Evolutionary conservation across 2,329 filamentous ascomycete genomes (phyloP).

Genomic region (Dryadomyces quercivorus): DNA sequence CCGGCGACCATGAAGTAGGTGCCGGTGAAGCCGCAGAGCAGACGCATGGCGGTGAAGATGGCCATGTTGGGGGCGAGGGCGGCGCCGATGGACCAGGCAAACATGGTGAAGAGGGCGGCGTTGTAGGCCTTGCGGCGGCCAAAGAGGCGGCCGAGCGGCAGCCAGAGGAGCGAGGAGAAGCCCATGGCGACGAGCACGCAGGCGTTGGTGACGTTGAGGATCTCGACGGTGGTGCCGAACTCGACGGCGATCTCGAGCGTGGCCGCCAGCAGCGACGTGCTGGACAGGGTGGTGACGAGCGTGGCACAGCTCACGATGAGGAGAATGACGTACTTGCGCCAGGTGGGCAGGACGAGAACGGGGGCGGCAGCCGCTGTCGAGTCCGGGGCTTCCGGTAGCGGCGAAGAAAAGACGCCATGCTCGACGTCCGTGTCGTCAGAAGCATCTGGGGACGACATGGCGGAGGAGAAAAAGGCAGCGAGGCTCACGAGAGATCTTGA

Average conservation of each 20-base stretch:
- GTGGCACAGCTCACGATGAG: conserved; percentile 14
- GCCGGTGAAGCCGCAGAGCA: conserved; percentile 63
- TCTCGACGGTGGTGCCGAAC: conserved; percentile 51
- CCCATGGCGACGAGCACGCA: conserved; percentile 24
- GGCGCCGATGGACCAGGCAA: conserved; percentile 57
- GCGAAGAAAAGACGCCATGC: too few relatives aligned
- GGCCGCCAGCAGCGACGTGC: conserved; percentile 60
- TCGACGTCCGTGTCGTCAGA: too few relatives aligned
- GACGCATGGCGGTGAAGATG: conserved; percentile 61
- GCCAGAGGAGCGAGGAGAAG: conserved; percentile 54
- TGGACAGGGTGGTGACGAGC: conserved; percentile 18
- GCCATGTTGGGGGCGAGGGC: conserved; percentile 59
- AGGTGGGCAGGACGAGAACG: background rate
- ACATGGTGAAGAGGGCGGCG: conserved; percentile 48
- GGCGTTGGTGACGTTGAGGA: conserved; percentile 65
- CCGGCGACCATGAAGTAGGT: conserved; percentile 65
- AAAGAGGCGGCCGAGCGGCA: conserved; percentile 41
- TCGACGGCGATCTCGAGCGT: conserved; percentile 60
- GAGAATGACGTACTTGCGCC: conserved; percentile 2
- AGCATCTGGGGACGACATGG: too few relatives aligned
- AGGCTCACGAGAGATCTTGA: too few relatives aligned
- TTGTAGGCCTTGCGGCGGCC: conserved; percentile 24
- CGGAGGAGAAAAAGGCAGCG: too few relatives aligned
- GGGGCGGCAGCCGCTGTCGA: background rate
- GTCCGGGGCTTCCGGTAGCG: too few relatives aligned